These are phyloP conservation scores for Pythium angustatum DNA, from an alignment of 352 stramenopile species.

Conservation along the genomic window DNA sequence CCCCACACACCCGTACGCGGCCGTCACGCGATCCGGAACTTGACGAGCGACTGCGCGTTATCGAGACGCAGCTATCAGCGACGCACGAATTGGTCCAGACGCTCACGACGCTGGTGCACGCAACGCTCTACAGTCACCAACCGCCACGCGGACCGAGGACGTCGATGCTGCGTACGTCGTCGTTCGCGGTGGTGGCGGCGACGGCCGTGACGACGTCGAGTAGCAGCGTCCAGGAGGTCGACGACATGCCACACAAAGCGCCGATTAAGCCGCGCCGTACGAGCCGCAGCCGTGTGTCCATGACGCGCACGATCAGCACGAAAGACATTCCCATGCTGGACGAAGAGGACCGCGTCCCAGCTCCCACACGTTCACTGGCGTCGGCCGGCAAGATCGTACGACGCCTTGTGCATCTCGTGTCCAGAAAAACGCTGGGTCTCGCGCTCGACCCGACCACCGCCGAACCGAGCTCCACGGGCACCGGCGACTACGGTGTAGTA, in stretches of 20 bases:
- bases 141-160: not conserved
- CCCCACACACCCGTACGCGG: no score
- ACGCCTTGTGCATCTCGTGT: conserved; percentile 1
- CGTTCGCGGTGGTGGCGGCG: not conserved
- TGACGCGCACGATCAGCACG: conserved; percentile 1
- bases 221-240: not conserved
- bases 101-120: conserved; percentile 2
- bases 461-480: no score
- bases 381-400: conserved; percentile 10
- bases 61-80: not conserved
- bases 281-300: not conserved
- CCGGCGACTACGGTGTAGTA: no score
- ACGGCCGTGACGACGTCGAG: not conserved
- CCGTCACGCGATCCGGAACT: no score
- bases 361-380: not conserved
- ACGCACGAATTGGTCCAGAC: not conserved
- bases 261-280: not conserved
- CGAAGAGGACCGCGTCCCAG: not conserved
- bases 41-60: not conserved
- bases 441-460: conserved; percentile 33
- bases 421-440: not conserved
- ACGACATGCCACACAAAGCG: not conserved
- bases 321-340: not conserved
- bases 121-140: no score
- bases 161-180: not conserved